Conservation (phyloP, 352 stramenopile species). For the Pythium volutum region DNA sequence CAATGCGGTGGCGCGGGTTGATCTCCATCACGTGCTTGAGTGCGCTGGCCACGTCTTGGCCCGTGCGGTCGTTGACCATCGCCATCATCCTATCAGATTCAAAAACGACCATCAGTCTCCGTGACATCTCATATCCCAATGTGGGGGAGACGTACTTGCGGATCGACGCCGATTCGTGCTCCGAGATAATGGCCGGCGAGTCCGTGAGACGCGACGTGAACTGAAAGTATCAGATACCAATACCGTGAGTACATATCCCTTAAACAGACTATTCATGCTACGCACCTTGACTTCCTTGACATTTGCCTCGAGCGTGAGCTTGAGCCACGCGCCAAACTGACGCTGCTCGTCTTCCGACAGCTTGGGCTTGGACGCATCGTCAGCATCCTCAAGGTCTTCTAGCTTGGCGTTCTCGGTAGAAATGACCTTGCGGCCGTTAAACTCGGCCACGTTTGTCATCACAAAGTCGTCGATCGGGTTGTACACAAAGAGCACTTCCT, state of each 20-base stretch:
- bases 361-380: slow-evolving; percentile 46
- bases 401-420: slow-evolving; percentile 96
- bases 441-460: slow-evolving; percentile 98
- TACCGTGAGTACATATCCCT: too few relatives aligned
- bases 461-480: slow-evolving; percentile 99
- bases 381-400: slow-evolving; percentile 85
- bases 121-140: not conserved
- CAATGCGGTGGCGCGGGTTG: slow-evolving; percentile 97
- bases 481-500: slow-evolving; percentile 98
- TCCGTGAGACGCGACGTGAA: slow-evolving; percentile 90
- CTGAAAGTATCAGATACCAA: slow-evolving; percentile 20
- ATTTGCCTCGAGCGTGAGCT: slow-evolving; percentile 87
- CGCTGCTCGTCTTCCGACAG: slow-evolving; percentile 87
- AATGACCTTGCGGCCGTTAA: slow-evolving; percentile 95
- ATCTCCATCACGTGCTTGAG: slow-evolving; percentile 98
- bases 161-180: slow-evolving; percentile 97
- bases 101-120: not conserved
- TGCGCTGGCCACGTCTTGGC: slow-evolving; percentile 44
- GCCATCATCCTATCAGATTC: slow-evolving; percentile 91
- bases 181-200: slow-evolving; percentile 98
- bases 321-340: slow-evolving; percentile 92
- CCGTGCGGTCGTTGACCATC: slow-evolving; percentile 92
- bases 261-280: not conserved
- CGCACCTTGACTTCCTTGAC: slow-evolving; percentile 86
- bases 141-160: slow-evolving; percentile 67